Evolutionary conservation across 2,329 filamentous ascomycete genomes (phyloP).

Genomic region (Trichoderma sp.): DNA sequence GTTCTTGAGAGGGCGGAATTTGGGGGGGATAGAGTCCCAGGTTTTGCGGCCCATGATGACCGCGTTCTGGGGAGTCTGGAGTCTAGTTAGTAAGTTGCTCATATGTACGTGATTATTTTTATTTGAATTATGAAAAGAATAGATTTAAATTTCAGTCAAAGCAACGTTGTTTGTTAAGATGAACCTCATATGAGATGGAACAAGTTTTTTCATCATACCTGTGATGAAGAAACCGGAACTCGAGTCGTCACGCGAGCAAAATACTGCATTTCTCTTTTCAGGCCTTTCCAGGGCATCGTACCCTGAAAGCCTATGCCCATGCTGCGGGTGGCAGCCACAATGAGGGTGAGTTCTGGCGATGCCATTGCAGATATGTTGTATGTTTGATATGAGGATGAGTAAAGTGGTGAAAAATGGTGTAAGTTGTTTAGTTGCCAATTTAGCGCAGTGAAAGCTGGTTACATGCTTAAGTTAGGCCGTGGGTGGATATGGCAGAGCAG

Average conservation of each 20-base stretch:
- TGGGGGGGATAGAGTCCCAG: constrained; percentile 82
- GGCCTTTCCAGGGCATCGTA: constrained; percentile 81
- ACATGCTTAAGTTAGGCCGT: not conserved
- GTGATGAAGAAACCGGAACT: constrained; percentile 37
- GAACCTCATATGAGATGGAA: not conserved
- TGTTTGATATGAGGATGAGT: not conserved
- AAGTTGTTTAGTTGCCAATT: not conserved
- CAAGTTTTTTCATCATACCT: constrained; percentile 30
- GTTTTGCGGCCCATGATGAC: constrained; percentile 98
- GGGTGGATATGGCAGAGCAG: not conserved
- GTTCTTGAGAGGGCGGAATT: constrained; percentile 75
- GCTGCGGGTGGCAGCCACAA: constrained; percentile 85
- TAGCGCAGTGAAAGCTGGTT: not conserved
- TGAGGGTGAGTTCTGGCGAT: constrained; percentile 70
- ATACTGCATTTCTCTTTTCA: constrained; percentile 91
- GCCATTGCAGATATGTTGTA: constrained; percentile 29
- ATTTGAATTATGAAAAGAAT: no score
- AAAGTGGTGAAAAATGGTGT: not conserved
- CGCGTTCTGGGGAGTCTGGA: constrained; percentile 56
- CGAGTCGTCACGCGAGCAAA: constrained; percentile 87
- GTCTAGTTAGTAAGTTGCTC: not conserved
- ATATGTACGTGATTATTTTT: not conserved
- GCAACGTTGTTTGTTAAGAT: not conserved
- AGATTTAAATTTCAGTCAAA: not conserved
- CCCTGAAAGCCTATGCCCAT: constrained; percentile 86